These are phyloP conservation scores for Tricholoma furcatifolium DNA, from an alignment of 768 basidiomycete genomes.

Conservation along the genomic window DNA sequence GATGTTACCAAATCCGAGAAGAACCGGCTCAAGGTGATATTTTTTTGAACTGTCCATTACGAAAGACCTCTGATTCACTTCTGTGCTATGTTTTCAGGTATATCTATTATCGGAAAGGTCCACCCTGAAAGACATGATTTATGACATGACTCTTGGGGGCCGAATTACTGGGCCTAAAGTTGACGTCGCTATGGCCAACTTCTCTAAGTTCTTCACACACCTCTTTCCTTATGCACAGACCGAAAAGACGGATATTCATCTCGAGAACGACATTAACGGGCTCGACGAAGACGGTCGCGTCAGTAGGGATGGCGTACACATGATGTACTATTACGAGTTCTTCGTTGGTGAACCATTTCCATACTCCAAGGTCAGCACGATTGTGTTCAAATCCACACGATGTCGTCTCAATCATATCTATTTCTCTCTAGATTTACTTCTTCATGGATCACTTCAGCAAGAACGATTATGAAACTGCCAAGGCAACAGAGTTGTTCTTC, in stretches of 20 bases:
- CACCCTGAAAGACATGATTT: conserved; percentile 15
- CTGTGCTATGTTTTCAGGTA: conserved; percentile 6
- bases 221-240: conserved; percentile 16
- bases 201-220: conserved; percentile 15
- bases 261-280: conserved; percentile 11
- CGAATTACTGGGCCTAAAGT: conserved; percentile 11
- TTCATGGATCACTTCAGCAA: conserved; percentile 1
- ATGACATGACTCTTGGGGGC: conserved; percentile 17
- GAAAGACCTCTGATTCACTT: no score
- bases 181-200: conserved; percentile 13
- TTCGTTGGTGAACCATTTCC: conserved; percentile 8
- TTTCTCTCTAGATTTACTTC: conserved; percentile 9
- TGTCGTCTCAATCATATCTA: not conserved
- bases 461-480: conserved; percentile 4
- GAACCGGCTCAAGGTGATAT: conserved; percentile 13
- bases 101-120: conserved; percentile 13
- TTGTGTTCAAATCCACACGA: no score
- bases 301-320: not conserved
- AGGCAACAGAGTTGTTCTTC: not conserved
- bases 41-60: not conserved
- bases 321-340: conserved; percentile 12
- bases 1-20: conserved; percentile 11
- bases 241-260: conserved; percentile 8
- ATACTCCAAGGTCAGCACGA: conserved; percentile 2
- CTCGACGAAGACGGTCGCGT: conserved; percentile 3